Conservation (phyloP, 495 filamentous ascomycete genomes). For the Aspergillus olivimuriae region DNA sequence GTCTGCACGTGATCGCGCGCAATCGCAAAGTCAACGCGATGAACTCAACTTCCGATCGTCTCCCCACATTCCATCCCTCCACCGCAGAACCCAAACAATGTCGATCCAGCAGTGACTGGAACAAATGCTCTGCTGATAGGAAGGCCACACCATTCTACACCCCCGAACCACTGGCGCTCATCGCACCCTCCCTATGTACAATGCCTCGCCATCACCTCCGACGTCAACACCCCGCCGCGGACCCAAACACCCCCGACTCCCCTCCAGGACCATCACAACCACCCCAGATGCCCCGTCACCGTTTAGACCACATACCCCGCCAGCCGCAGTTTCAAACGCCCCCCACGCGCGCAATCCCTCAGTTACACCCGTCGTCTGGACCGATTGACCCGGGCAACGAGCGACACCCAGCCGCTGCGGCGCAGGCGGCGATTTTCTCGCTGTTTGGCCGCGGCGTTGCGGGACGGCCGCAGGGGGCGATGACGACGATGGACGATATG, state of each 20-base stretch:
- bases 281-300: slow-evolving; percentile 4
- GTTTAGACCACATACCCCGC: slow-evolving; percentile 7
- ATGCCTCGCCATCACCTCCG: slow-evolving; percentile 25
- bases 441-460: slow-evolving; percentile 30
- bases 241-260: slow-evolving; percentile 3
- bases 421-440: slow-evolving; percentile 23
- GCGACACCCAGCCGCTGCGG: slow-evolving; percentile 16
- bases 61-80: neutral
- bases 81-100: neutral
- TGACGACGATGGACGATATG: slow-evolving; percentile 5
- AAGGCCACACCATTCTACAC: too few relatives aligned
- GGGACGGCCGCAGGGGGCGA: slow-evolving; percentile 12
- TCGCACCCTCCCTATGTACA: neutral
- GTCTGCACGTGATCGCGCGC: neutral
- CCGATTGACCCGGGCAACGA: slow-evolving; percentile 20
- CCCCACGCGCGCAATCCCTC: slow-evolving; percentile 25
- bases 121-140: too few relatives aligned
- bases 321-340: slow-evolving; percentile 34
- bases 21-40: neutral
- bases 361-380: slow-evolving; percentile 28
- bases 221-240: slow-evolving; percentile 13
- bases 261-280: slow-evolving; percentile 2
- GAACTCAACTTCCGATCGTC: neutral
- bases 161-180: too few relatives aligned
- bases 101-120: too few relatives aligned